Evolutionary conservation across 805 yeast species (phyloP).

Genomic region (Metschnikowia lunata): DNA sequence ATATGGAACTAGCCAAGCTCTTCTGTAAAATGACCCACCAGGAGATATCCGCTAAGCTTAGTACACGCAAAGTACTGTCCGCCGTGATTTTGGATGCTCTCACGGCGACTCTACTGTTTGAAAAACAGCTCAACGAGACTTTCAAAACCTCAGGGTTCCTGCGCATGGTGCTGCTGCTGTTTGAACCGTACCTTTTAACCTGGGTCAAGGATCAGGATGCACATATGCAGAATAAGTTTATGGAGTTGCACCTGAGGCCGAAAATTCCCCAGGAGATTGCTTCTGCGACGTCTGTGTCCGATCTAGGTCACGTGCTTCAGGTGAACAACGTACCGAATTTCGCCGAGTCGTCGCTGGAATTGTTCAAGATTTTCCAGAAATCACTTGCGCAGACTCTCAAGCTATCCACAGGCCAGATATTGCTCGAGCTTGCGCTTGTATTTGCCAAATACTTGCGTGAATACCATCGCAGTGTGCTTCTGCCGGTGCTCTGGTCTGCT

Average conservation of each 20-base stretch:
- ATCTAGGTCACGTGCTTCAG: slow-evolving; percentile 32
- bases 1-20: slow-evolving; percentile 49
- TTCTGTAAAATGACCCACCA: slow-evolving; percentile 68
- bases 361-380: slow-evolving; percentile 74
- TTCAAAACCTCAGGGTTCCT: slow-evolving; percentile 47
- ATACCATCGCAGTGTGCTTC: slow-evolving; percentile 28
- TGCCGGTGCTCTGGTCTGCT: slow-evolving; percentile 28
- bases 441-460: slow-evolving; percentile 64
- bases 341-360: slow-evolving; percentile 80
- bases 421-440: slow-evolving; percentile 42
- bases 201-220: slow-evolving; percentile 88
- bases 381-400: slow-evolving; percentile 41
- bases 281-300: background rate
- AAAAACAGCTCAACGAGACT: slow-evolving; percentile 60
- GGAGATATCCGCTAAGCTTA: slow-evolving; percentile 56
- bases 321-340: slow-evolving; percentile 58
- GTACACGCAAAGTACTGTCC: slow-evolving; percentile 47
- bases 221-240: slow-evolving; percentile 54
- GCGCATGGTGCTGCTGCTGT: slow-evolving; percentile 54
- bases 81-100: slow-evolving; percentile 64
- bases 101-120: slow-evolving; percentile 80
- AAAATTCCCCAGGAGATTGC: slow-evolving; percentile 43
- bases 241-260: slow-evolving; percentile 58
- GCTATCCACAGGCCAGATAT: slow-evolving; percentile 14
- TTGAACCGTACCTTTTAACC: slow-evolving; percentile 77